Evolutionary conservation across 441 rosid species (phyloP).

Genomic region (Bruguiera hainesii): DNA sequence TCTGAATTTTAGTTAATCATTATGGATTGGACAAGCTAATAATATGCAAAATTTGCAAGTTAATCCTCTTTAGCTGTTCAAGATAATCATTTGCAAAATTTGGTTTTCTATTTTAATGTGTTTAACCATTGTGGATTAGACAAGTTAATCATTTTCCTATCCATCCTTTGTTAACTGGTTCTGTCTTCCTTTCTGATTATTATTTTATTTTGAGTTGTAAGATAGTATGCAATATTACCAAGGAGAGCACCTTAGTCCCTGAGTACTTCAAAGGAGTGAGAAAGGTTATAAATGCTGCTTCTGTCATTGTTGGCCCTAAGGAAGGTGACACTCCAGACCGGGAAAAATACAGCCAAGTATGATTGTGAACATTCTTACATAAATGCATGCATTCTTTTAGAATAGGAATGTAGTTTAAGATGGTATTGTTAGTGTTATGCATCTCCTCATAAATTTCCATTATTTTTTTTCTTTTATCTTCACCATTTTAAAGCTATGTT

Average conservation of each 20-base stretch:
- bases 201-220: constrained; percentile 24
- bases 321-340: constrained; percentile 98
- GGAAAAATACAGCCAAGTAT: constrained; percentile 84
- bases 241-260: constrained; percentile 55
- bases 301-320: constrained; percentile 90
- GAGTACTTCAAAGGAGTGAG: constrained; percentile 79
- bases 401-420: no score
- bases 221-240: constrained; percentile 80
- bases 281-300: constrained; percentile 76
- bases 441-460: not conserved
- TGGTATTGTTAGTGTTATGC: not conserved
- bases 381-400: no score
- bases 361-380: not conserved
- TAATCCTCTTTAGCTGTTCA: no score
- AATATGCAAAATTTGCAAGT: no score
- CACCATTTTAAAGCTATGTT: not conserved
- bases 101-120: no score
- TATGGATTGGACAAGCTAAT: no score
- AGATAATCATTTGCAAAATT: no score
- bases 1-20: no score
- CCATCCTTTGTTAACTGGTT: not conserved
- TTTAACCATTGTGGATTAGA: not conserved
- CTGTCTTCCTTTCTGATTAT: not conserved
- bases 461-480: not conserved
- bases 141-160: not conserved